These are phyloP conservation scores for Salvia rosmarinus DNA, from an alignment of 257 asterid genomes.

Conservation along the genomic window DNA sequence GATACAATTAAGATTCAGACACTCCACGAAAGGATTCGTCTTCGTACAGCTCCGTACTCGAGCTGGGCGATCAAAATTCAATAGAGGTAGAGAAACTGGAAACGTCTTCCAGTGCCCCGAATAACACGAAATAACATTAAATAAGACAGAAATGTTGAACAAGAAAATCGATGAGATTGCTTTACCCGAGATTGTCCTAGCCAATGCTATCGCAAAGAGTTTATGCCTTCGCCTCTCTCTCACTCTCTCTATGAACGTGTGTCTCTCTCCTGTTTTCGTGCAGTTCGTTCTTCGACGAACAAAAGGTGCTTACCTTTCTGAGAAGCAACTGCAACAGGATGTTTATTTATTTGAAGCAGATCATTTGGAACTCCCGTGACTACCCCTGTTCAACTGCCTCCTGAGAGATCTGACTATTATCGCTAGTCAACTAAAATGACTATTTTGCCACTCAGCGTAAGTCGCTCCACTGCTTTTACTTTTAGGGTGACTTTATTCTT, in stretches of 20 bases:
- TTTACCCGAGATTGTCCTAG: slow-evolving; percentile 24
- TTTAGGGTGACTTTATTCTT: too few species aligned
- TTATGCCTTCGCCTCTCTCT: not conserved
- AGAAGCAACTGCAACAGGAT: slow-evolving; percentile 13
- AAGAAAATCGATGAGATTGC: slow-evolving; percentile 15
- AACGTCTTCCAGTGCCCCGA: not conserved
- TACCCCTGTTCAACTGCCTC: slow-evolving; percentile 31
- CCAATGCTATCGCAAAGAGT: not conserved
- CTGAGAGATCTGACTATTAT: not conserved
- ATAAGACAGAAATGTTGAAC: not conserved
- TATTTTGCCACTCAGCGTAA: slow-evolving; percentile 28
- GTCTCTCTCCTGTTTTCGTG: not conserved
- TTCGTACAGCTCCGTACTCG: not conserved
- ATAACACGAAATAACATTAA: not conserved
- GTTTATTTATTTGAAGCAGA: slow-evolving; percentile 33
- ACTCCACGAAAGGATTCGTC: not conserved
- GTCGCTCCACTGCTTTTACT: too few species aligned
- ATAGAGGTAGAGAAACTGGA: not conserved
- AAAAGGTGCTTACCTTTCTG: slow-evolving; percentile 14
- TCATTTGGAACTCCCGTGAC: slow-evolving; percentile 20
- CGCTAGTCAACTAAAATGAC: slow-evolving; percentile 15
- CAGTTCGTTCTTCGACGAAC: slow-evolving; percentile 3
- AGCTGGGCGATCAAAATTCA: not conserved
- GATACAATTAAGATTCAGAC: not conserved
- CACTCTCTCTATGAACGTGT: not conserved